phyloP scores from a whole-genome alignment of 495 filamentous ascomycete species.

The Rostrohypoxylon terebratum region DNA sequence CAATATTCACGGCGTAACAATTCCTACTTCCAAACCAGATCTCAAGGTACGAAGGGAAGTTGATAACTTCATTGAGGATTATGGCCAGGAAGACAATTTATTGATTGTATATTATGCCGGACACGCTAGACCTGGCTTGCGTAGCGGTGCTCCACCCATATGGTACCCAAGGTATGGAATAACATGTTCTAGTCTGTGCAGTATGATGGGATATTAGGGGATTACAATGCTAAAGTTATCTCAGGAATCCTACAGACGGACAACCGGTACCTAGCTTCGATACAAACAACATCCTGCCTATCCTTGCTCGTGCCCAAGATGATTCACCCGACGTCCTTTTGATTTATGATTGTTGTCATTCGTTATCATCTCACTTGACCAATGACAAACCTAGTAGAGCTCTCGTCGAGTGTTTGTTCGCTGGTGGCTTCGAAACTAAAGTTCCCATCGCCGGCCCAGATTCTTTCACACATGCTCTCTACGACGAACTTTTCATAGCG shows the following conservation, averaged over 20 bases:
- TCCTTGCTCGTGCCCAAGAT: neutral
- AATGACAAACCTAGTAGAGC: neutral
- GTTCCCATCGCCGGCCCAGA: neutral
- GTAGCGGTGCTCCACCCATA: neutral
- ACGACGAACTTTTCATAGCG: neutral
- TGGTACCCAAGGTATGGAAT: neutral
- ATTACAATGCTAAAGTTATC: neutral
- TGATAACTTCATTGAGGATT: neutral
- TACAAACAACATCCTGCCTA: neutral
- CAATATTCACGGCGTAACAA: neutral
- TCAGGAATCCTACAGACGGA: neutral
- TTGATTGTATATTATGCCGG: slow-evolving; percentile 5
- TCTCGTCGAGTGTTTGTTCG: neutral
- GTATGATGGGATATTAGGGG: neutral
- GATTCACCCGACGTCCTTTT: neutral
- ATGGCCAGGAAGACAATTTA: neutral
- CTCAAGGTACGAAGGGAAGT: neutral
- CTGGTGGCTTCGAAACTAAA: neutral
- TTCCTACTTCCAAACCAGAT: neutral
- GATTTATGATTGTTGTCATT: neutral
- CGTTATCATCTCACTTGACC: neutral
- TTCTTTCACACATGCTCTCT: neutral
- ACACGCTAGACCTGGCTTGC: neutral
- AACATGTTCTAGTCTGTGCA: too few species aligned
- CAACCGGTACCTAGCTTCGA: neutral